Conservation (phyloP, 1,284 basidiomycete genomes). For the Ganoderma sinense region DNA sequence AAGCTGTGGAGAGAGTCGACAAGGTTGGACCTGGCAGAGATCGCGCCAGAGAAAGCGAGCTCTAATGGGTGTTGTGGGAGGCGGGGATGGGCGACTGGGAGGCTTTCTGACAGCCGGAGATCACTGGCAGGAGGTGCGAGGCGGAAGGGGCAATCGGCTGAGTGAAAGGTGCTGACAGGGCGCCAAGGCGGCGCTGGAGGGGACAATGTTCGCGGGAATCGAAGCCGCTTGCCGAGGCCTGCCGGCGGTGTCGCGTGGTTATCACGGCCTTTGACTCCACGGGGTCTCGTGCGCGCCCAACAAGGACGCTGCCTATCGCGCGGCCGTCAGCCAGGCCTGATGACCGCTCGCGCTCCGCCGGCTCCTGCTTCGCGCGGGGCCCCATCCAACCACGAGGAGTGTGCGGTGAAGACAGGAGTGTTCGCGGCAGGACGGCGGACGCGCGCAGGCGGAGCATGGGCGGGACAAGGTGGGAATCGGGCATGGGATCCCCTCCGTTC, state of each 20-base stretch:
- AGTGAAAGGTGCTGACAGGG: slow-evolving; percentile 14
- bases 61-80: neutral
- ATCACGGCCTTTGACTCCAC: slow-evolving; percentile 14
- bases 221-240: slow-evolving; percentile 12
- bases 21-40: neutral
- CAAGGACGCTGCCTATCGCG: slow-evolving; percentile 25
- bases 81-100: neutral
- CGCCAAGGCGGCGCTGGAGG: neutral
- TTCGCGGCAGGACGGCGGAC: neutral
- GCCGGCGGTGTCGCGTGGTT: slow-evolving; percentile 13
- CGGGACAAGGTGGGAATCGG: slow-evolving; percentile 3
- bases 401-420: neutral
- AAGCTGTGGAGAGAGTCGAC: neutral
- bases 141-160: slow-evolving; percentile 4
- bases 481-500: slow-evolving; percentile 4
- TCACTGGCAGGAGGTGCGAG: slow-evolving; percentile 6
- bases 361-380: slow-evolving; percentile 1
- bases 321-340: slow-evolving; percentile 14
- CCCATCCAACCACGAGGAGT: neutral
- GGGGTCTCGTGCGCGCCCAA: slow-evolving; percentile 18
- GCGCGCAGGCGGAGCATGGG: neutral
- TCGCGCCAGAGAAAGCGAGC: neutral
- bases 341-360: slow-evolving; percentile 1
- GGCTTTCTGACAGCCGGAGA: slow-evolving; percentile 9
- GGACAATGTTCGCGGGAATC: slow-evolving; percentile 27